Conservation (phyloP, 352 stramenopile species). For the Phytophthora niederhauseri region DNA sequence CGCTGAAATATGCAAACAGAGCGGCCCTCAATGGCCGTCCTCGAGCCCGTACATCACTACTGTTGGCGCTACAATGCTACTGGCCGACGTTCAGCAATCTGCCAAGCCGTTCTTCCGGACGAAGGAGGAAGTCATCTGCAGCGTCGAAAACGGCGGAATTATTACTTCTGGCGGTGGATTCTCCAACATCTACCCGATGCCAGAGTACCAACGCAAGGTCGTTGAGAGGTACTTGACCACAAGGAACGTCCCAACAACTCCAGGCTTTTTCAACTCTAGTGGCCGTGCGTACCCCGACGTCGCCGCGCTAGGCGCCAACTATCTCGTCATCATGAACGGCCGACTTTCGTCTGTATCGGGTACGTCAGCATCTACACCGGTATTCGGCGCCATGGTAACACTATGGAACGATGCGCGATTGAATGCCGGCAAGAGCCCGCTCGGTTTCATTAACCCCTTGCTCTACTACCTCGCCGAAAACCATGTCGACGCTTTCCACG, state of each 20-base stretch:
- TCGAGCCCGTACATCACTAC: constrained; percentile 91
- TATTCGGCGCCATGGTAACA: constrained; percentile 86
- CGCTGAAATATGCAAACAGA: constrained; percentile 64
- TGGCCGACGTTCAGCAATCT: constrained; percentile 30
- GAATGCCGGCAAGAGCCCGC: constrained; percentile 74
- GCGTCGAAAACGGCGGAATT: constrained; percentile 62
- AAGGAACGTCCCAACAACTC: constrained; percentile 46
- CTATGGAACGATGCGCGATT: constrained; percentile 88
- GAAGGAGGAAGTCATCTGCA: constrained; percentile 82
- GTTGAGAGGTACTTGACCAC: constrained; percentile 73
- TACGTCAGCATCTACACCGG: constrained; percentile 88
- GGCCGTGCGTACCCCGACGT: constrained; percentile 93
- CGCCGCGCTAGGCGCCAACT: constrained; percentile 71
- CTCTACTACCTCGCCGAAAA: constrained; percentile 79
- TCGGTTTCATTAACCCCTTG: constrained; percentile 90
- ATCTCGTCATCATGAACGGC: constrained; percentile 67
- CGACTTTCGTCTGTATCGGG: constrained; percentile 61
- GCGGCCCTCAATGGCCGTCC: constrained; percentile 77
- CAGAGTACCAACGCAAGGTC: constrained; percentile 72
- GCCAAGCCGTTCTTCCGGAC: constrained; percentile 66
- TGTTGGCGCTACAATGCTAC: constrained; percentile 89
- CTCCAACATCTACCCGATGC: constrained; percentile 78
- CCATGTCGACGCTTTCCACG: constrained; percentile 73
- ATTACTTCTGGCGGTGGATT: constrained; percentile 92
- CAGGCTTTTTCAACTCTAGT: constrained; percentile 79